phyloP scores from a whole-genome alignment of 768 basidiomycete genomes.

The Rhizopogon rudus region DNA sequence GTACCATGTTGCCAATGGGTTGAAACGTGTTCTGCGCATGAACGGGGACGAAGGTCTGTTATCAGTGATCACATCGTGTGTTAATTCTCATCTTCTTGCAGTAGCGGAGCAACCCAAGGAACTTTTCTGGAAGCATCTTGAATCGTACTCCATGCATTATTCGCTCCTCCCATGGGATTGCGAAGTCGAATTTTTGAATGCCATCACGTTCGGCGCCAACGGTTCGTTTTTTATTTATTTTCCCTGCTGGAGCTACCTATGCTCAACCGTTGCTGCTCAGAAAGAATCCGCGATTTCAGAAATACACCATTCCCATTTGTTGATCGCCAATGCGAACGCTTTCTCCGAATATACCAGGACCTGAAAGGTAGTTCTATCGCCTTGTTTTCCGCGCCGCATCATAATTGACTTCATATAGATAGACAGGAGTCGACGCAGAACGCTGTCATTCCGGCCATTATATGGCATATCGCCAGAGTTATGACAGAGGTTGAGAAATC shows the following conservation, averaged over 20 bases:
- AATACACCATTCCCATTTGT: constrained; percentile 19
- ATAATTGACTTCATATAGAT: background rate
- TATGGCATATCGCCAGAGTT: constrained; percentile 16
- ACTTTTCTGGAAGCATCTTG: constrained; percentile 14
- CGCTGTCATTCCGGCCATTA: constrained; percentile 11
- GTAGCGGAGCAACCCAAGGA: background rate
- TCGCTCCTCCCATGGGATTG: constrained; percentile 11
- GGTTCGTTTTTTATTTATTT: constrained; percentile 8
- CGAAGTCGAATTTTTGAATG: constrained; percentile 16
- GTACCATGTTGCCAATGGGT: background rate
- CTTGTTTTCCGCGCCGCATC: background rate
- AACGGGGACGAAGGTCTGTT: background rate
- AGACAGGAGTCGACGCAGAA: background rate
- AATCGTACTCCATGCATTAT: constrained; percentile 9
- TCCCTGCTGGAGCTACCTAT: background rate
- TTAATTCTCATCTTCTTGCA: background rate
- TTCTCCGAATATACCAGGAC: constrained; percentile 15
- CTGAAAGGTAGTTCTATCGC: constrained; percentile 9
- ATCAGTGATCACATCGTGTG: background rate
- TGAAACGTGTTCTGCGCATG: background rate
- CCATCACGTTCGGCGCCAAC: constrained; percentile 16
- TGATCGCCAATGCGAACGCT: constrained; percentile 10
- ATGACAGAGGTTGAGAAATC: constrained; percentile 12
- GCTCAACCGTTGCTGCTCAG: background rate
- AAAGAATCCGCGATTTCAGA: constrained; percentile 14